Evolutionary conservation across 108 stramenopile species (phyloP).

Genomic region (Pseudonitzschia multiseries): DNA sequence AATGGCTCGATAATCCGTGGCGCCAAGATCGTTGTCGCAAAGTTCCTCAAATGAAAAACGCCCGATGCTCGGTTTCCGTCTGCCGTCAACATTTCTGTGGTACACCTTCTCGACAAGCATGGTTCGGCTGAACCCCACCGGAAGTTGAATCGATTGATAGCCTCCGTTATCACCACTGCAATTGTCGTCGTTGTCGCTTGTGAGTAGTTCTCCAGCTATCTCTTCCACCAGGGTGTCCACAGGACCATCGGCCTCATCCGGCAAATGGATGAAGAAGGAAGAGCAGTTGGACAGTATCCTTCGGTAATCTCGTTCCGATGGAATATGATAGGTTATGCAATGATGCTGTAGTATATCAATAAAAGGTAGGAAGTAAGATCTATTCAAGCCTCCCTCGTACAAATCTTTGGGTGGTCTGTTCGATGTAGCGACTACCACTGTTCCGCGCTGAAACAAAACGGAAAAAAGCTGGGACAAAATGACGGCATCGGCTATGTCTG

Average conservation of each 20-base stretch:
- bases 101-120: conserved; percentile 31
- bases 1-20: conserved; percentile 91
- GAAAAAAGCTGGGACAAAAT: conserved; percentile 81
- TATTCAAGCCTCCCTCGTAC: conserved; percentile 95
- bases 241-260: not conserved
- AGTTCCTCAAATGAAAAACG: conserved; percentile 89
- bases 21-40: conserved; percentile 84
- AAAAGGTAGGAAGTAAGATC: conserved; percentile 94
- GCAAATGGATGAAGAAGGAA: conserved; percentile 24
- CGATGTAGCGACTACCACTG: conserved; percentile 92
- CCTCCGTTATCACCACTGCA: conserved; percentile 13
- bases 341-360: conserved; percentile 79
- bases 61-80: conserved; percentile 26
- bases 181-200: not conserved
- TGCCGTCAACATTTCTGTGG: conserved; percentile 1
- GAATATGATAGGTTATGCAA: conserved; percentile 74
- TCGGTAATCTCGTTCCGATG: conserved; percentile 64
- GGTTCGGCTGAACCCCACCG: conserved; percentile 52
- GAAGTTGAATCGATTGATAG: conserved; percentile 25
- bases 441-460: conserved; percentile 62
- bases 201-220: not conserved
- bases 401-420: conserved; percentile 92
- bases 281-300: conserved; percentile 15
- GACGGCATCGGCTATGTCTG: conserved; percentile 96
- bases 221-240: conserved; percentile 7